Percentiles rank a stretch among this genome's conserved stretches.
These are phyloP conservation scores for Globisporangium abappressorium DNA, from an alignment of 352 stramenopile species.

Conservation along the genomic window DNA sequence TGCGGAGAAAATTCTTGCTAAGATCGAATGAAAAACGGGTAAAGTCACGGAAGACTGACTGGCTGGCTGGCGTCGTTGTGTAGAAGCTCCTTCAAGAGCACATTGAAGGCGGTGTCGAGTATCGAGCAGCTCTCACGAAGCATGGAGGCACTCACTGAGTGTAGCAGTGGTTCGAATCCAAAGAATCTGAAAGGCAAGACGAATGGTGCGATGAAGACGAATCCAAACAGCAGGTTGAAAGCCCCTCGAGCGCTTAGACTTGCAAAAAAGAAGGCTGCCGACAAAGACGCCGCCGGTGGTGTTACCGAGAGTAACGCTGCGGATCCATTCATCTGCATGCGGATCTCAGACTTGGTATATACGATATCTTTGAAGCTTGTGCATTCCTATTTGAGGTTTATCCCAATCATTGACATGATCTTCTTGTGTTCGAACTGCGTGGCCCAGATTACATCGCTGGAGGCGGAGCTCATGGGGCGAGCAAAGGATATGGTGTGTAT, in stretches of 20 bases:
- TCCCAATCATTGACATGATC: not conserved
- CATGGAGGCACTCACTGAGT: not conserved
- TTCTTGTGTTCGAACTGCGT: not conserved
- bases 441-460: conserved; percentile 26
- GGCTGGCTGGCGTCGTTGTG: not conserved
- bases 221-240: conserved; percentile 9
- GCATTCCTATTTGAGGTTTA: not conserved
- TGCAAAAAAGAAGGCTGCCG: not conserved
- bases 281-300: not conserved
- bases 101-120: conserved; percentile 13
- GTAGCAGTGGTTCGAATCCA: not conserved
- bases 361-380: not conserved
- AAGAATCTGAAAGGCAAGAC: conserved; percentile 2
- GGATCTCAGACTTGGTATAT: conserved; percentile 31
- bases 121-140: conserved; percentile 6
- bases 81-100: conserved; percentile 39
- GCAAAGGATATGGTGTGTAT: conserved; percentile 35
- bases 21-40: not conserved
- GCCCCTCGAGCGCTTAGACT: not conserved
- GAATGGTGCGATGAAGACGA: not conserved
- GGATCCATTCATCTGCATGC: conserved; percentile 36
- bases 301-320: not conserved
- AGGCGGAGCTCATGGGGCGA: conserved; percentile 32
- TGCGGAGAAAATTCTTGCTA: conserved; percentile 11
- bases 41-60: not conserved